These are phyloP conservation scores for Trypanosoma congolense DNA, from an alignment of 208 protist genomes.

Conservation along the genomic window DNA sequence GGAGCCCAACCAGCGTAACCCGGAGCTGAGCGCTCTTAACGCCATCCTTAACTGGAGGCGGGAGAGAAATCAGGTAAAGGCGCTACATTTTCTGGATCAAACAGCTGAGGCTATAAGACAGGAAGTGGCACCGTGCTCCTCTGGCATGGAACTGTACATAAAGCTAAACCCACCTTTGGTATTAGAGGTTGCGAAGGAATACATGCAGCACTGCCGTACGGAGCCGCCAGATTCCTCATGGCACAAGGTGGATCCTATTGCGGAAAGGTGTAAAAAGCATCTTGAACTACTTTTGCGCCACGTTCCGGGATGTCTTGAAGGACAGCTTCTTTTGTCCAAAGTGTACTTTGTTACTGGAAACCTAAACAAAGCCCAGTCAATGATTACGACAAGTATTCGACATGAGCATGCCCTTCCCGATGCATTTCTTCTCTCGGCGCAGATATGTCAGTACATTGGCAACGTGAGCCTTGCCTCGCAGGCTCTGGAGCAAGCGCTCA, in stretches of 20 bases:
- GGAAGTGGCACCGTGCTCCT: slow-evolving; percentile 30
- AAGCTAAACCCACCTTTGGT: slow-evolving; percentile 77
- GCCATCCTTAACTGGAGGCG: slow-evolving; percentile 71
- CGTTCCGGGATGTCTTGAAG: slow-evolving; percentile 83
- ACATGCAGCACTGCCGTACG: slow-evolving; percentile 80
- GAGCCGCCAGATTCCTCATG: slow-evolving; percentile 80
- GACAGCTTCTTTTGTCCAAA: slow-evolving; percentile 80
- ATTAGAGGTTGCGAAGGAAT: slow-evolving; percentile 79
- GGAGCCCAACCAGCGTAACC: slow-evolving; percentile 52
- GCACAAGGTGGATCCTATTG: slow-evolving; percentile 48
- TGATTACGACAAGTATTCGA: slow-evolving; percentile 60
- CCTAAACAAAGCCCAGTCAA: slow-evolving; percentile 56
- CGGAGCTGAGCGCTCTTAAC: slow-evolving; percentile 78
- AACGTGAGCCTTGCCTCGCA: slow-evolving; percentile 70
- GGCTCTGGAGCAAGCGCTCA: slow-evolving; percentile 89
- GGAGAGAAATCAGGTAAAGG: slow-evolving; percentile 54
- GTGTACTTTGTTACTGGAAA: slow-evolving; percentile 82
- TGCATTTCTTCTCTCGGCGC: slow-evolving; percentile 85
- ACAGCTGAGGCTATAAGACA: slow-evolving; percentile 72
- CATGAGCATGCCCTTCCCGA: slow-evolving; percentile 76
- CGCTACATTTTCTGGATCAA: slow-evolving; percentile 65
- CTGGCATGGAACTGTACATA: slow-evolving; percentile 59
- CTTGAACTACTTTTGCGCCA: slow-evolving; percentile 78
- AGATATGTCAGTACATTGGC: slow-evolving; percentile 85
- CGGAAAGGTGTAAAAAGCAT: slow-evolving; percentile 60